Evolutionary conservation across 129 eudicot genomes (phyloP), one percentile per base, ranked within the genome.

Genomic region (Scalesia atractyloides): DNA sequence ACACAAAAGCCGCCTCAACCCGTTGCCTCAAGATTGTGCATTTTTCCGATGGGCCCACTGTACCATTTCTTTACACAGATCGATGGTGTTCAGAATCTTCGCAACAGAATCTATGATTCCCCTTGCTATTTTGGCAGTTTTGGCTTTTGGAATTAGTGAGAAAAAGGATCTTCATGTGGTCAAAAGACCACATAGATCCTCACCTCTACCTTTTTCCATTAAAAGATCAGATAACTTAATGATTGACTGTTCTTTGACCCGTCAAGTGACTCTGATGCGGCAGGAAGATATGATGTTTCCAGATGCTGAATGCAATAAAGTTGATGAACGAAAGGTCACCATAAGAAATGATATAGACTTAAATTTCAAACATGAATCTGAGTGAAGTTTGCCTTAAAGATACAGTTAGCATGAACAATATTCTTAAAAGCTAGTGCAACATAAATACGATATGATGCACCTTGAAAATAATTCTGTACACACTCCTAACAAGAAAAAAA

Each of bases 181-280:
- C 26, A 24, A 24, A 24, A 24, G 26, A 24, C 26, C 26, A 24
- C 26, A 24, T 24, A 24, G 26, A 24, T 24, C 26, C 26, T 24
- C 26, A 24, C 26, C 1, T 24, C 26, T 24, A 69, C 65, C 74
- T 70, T 80, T 82, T 80, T 76, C 73, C 41, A 68, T 84, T 22
- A 80, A 84, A 24, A 80, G 80, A 54, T 80, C 80, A 73, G 80
- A 54, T 80, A 84, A 73, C 15, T 76, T 67, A 48, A 80, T 68
- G 14, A 84, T 80, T 9, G 88, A 79, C 76, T 75, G 82, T 73
- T 84, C 88, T 76, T 84, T 84, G 16, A 72, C 70, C 24, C 84
- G 80, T 67, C 72, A 47, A 67, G 58, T 22, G 72, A 67, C 58
- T 67, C n/a, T n/a, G 57, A 15, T 24, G 59, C 48, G 22, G 72